A percentile compares a stretch with the other conserved stretches of the same genome.
Conservation (phyloP, 305 asterid genomes). For the Fraxinus sp. region DNA sequence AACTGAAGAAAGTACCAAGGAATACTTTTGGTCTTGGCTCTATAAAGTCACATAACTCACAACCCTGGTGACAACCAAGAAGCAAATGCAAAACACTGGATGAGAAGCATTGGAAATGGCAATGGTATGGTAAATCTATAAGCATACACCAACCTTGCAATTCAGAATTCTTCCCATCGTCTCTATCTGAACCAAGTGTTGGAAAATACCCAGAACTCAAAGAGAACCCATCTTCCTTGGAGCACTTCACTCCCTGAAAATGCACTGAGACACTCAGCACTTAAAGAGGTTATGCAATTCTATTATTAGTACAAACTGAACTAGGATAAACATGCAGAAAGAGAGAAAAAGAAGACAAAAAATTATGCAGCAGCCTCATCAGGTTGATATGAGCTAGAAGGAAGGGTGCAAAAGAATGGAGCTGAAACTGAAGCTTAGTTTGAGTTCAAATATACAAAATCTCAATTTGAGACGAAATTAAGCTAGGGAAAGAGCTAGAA, state of each 20-base stretch:
- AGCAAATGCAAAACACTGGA: slow-evolving; percentile 10
- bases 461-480: not conserved
- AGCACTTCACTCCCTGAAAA: slow-evolving; percentile 66
- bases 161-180: slow-evolving; percentile 51
- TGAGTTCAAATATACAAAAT: not conserved
- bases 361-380: not conserved
- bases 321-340: not conserved
- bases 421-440: not conserved
- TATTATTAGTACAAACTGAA: slow-evolving; percentile 7
- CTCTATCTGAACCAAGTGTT: slow-evolving; percentile 78
- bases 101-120: slow-evolving; percentile 12
- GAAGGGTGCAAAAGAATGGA: not conserved
- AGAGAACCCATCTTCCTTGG: slow-evolving; percentile 80
- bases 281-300: slow-evolving; percentile 19
- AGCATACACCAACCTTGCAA: slow-evolving; percentile 53
- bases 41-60: slow-evolving; percentile 14
- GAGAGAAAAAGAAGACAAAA: not conserved
- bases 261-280: slow-evolving; percentile 22
- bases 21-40: slow-evolving; percentile 11
- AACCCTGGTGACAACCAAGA: slow-evolving; percentile 13
- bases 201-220: slow-evolving; percentile 94
- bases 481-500: not conserved
- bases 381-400: not conserved
- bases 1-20: not conserved
- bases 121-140: slow-evolving; percentile 8